Evolutionary conservation across 1,139 yeast species (phyloP), one percentile per base, ranked within the genome.

Genomic region (Torulaspora pretoriensis): DNA sequence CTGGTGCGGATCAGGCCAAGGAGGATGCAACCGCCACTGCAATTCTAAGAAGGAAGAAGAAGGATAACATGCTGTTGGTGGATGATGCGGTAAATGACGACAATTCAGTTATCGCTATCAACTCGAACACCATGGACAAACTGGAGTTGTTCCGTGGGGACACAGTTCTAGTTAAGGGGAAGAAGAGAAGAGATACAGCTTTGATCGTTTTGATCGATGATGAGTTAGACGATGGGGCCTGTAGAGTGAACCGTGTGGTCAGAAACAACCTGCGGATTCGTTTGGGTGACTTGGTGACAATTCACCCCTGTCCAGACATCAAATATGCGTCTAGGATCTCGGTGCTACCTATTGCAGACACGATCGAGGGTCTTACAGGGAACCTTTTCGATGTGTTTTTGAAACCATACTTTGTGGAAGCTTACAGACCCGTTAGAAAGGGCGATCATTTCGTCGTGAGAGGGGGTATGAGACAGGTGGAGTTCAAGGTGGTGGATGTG

Each of bases 401-500:
- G 68, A 92, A 92, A 73, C 99, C 99, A 40, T 92, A 92, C 73
- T 92, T 94, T 67, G 97, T 92, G 46, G 99, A 92, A 71, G 97
- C 98, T 46, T 92, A 92, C 72, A 82, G 99, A 70, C 99, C 99
- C 1, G 97, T 94, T 40, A 83, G 97, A 69, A 92, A 90, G 68
- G 97, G 97, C 54, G 99, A 92, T 65, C 84, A 87, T 59, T 92
- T 92, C 71, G 82, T 94, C 35, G 97, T 89, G 27, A 81, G 98
- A 67, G 99, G 98, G 62, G 97, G 97, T 67, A 83, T 92, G 99
- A 82, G 99, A 70, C 97, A 90, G 68, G 98, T 92, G 37, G 98
- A 92, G 69, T 92, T 92, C 73, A 94, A 92, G 71, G 96, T 94
- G 47, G 97, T 90, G 38, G 99, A 92, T 55, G 95, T 92, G 46